Conservation (phyloP, 2,329 filamentous ascomycete species). For the Cladosporium sp. region DNA sequence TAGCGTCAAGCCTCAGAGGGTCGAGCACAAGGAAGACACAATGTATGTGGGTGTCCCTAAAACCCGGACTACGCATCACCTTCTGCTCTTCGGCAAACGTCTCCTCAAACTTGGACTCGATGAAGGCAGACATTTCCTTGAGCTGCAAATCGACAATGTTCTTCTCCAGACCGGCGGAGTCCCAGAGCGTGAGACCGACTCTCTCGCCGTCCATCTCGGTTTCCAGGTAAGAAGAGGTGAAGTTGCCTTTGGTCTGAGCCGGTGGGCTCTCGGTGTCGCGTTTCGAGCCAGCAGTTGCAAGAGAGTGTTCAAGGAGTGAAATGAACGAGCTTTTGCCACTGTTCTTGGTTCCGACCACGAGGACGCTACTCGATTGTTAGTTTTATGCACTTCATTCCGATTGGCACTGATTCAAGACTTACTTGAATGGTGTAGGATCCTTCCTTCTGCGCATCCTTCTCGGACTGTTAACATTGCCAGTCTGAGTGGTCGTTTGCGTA, state of each 20-base stretch:
- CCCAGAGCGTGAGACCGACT: constrained; percentile 91
- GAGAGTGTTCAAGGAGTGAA: constrained; percentile 84
- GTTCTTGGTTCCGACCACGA: constrained; percentile 82
- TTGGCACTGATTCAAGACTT: constrained; percentile 41
- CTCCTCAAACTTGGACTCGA: constrained; percentile 98
- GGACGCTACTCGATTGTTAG: constrained; percentile 56
- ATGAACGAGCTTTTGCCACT: constrained; percentile 96
- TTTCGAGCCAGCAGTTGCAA: constrained; percentile 80
- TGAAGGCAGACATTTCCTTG: constrained; percentile 82
- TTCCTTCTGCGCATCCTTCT: constrained; percentile 89
- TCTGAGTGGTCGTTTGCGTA: constrained; percentile 75
- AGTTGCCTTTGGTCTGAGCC: constrained; percentile 44
- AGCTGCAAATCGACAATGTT: constrained; percentile 92
- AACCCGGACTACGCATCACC: constrained; percentile 86
- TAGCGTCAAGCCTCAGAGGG: constrained; percentile 77
- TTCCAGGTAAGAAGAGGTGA: constrained; percentile 85
- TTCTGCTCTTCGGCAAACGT: constrained; percentile 98
- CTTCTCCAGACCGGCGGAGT: constrained; percentile 92
- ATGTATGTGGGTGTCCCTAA: constrained; percentile 95
- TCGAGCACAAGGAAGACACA: constrained; percentile 91
- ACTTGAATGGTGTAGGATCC: constrained; percentile 99
- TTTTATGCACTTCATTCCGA: too few species aligned
- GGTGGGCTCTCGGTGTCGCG: constrained; percentile 39
- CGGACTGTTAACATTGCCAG: constrained; percentile 90
- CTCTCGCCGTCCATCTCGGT: constrained; percentile 91